Evolutionary conservation across 2,329 filamentous ascomycete species (phyloP).

Genomic region (Graphilbum fragrans): DNA sequence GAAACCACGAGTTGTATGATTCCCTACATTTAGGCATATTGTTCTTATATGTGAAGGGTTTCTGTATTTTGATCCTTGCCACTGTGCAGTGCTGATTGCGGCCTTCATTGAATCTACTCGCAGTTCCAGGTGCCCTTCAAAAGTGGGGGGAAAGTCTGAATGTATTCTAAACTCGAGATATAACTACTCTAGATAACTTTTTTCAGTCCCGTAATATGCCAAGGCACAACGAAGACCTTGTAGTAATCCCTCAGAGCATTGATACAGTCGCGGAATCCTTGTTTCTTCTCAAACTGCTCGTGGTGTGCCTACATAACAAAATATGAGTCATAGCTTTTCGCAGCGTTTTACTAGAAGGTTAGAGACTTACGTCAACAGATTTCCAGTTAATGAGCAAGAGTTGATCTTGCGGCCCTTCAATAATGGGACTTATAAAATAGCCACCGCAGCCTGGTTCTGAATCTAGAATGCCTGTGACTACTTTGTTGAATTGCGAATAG

Average conservation of each 20-base stretch:
- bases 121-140: too few relatives aligned
- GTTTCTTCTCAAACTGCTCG: not conserved
- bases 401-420: not conserved
- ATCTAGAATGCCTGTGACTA: not conserved
- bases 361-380: not conserved
- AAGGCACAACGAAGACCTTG: not conserved
- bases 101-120: too few relatives aligned
- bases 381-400: not conserved
- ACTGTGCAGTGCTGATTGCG: too few relatives aligned
- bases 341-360: too few relatives aligned
- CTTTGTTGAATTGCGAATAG: not conserved
- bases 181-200: too few relatives aligned
- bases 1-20: too few relatives aligned
- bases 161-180: too few relatives aligned
- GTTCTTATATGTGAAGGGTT: too few relatives aligned
- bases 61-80: too few relatives aligned
- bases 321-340: too few relatives aligned
- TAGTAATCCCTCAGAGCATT: not conserved
- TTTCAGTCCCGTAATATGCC: conserved; percentile 4
- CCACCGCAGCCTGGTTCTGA: not conserved
- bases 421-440: not conserved
- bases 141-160: too few relatives aligned
- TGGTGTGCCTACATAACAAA: not conserved
- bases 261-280: not conserved
- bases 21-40: too few relatives aligned